Base-by-base conservation (phyloP, 768 basidiomycete genomes). In the Phaeotremella skinneri region DNA sequence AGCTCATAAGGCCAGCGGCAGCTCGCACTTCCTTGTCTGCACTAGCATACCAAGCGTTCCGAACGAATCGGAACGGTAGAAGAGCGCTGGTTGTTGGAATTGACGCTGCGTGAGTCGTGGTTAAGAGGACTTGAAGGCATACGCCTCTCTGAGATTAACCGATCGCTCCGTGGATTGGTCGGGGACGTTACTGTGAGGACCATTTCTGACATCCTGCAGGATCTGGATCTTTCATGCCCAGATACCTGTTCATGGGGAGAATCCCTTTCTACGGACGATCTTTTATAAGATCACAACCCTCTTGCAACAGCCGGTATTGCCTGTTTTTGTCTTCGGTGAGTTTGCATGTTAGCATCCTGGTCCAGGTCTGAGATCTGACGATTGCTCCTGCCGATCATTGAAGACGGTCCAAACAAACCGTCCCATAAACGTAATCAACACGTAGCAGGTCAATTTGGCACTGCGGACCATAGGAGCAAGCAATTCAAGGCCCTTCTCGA, bases 241-340 rank as follows among this genome's bases (percentile, higher is more conserved):
- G 21, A 63, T 66, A 23, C 73, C 73, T 9, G 54, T 66, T 20
- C 61, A 66, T 66, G 91, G 90, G 13, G 89, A 91, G 74, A 92
- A 92, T 58, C 91, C 91, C 6, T 88, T 90, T 55, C 80, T 92
- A 7, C 81, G 90, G 26, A 91, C 88, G 0, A 79, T 88, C 4
- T 87, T 92, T 80, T 93, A 91, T 76, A 87, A 89, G 45, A 90
- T 90, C 74, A 85, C 86, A 37, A 84, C 83, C 23, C 82, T 96
- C 2, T 83, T 79, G 75, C 45, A 82, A 55, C 82, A 85, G 4
- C 90, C 91, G 0, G 85, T 94, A 63, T 81, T 91, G 11, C 90
- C 90, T 0, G 82, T 96, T 13, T 93, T 94, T 74, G 89, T 94
- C 3, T 96, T 94, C 70, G 91, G 69, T 71, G 41, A 61, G 61